Evolutionary conservation across 129 eudicot genomes (phyloP).

Genomic region (Helianthus annuus): HanXRQr2.0-SUNRISE NC_035438.2:23108985-23109484

Average conservation of each 20-base stretch:
- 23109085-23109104: too few relatives aligned
- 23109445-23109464: conserved; percentile 58
- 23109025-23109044: too few relatives aligned
- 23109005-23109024: too few relatives aligned
- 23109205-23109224: conserved; percentile 15
- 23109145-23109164: background rate
- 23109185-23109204: background rate
- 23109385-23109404: conserved; percentile 20
- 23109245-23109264: conserved; percentile 20
- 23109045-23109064: too few relatives aligned
- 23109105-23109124: too few relatives aligned
- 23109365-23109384: conserved; percentile 17
- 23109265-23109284: conserved; percentile 34
- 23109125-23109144: too few relatives aligned
- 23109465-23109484: conserved; percentile 63
- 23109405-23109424: conserved; percentile 16
- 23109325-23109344: conserved; percentile 28
- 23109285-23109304: background rate
- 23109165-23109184: background rate
- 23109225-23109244: conserved; percentile 14
- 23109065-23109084: too few relatives aligned
- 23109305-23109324: conserved; percentile 27
- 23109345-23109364: conserved; percentile 12
- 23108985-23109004: too few relatives aligned
- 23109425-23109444: conserved; percentile 24